phyloP scores from a whole-genome alignment of 257 asterid genomes.

The Solanum appendiculatum region DNA sequence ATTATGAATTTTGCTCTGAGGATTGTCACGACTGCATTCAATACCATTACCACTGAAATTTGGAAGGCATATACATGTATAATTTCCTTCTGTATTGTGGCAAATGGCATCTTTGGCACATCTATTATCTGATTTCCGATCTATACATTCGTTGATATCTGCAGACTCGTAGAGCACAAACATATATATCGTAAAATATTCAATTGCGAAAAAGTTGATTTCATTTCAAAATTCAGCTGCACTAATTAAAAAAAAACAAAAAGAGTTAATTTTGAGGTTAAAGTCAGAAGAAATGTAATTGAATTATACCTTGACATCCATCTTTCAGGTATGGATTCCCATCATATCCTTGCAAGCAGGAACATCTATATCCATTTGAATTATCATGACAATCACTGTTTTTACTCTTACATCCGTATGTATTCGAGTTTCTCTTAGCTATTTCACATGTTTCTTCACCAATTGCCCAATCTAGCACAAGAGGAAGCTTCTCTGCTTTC shows the following conservation, averaged over 20 bases:
- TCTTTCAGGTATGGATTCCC: conserved; percentile 33
- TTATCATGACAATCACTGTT: background rate
- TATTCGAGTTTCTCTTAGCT: background rate
- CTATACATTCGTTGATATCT: conserved; percentile 39
- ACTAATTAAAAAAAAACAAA: too few relatives aligned
- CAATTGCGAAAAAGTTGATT: background rate
- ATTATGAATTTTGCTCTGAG: background rate
- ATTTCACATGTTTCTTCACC: conserved; percentile 12
- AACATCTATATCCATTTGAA: conserved; percentile 26
- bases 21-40: background rate
- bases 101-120: conserved; percentile 7
- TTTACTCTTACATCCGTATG: conserved; percentile 24
- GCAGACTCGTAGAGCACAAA: background rate
- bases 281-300: too few relatives aligned
- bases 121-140: background rate
- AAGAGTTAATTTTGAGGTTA: background rate
- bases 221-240: background rate
- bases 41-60: conserved; percentile 25
- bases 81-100: conserved; percentile 2
- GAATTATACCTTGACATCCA: conserved; percentile 28
- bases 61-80: conserved; percentile 16
- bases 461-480: conserved; percentile 29
- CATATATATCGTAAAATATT: too few relatives aligned
- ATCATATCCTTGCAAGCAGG: conserved; percentile 16
- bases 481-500: background rate